Percentiles rank a stretch among this genome's conserved stretches.
These are phyloP conservation scores for Diaporthe humulicola DNA, from an alignment of 2,329 filamentous ascomycete genomes.

Conservation along the genomic window DNA sequence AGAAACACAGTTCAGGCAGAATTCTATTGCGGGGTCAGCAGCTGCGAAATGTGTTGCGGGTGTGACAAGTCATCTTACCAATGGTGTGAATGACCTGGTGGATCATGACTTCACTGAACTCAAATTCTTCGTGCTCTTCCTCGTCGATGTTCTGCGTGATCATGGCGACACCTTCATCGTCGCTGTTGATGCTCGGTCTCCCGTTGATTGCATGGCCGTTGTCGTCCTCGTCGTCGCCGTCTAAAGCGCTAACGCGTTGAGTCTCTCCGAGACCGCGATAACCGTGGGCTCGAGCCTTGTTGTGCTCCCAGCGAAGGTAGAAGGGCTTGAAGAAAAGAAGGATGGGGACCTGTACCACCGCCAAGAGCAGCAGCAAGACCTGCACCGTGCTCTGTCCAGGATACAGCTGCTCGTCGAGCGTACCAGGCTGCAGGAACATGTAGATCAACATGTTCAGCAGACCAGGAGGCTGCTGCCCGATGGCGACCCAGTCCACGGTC, in stretches of 20 bases:
- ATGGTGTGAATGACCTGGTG: slow-evolving; percentile 99
- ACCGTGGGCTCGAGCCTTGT: slow-evolving; percentile 85
- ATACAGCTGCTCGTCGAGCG: slow-evolving; percentile 80
- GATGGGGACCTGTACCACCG: slow-evolving; percentile 88
- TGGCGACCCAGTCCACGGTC: slow-evolving; percentile 85
- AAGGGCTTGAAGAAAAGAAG: slow-evolving; percentile 96
- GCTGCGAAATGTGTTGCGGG: background rate
- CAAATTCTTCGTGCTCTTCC: slow-evolving; percentile 95
- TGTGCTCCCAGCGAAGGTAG: slow-evolving; percentile 94
- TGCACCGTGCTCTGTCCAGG: slow-evolving; percentile 82
- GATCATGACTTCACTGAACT: slow-evolving; percentile 98
- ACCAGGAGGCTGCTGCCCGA: slow-evolving; percentile 80
- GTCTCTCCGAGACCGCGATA: slow-evolving; percentile 95
- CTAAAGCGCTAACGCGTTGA: slow-evolving; percentile 88
- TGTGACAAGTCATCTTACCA: slow-evolving; percentile 68
- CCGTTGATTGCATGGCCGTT: slow-evolving; percentile 76
- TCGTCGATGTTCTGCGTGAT: slow-evolving; percentile 86
- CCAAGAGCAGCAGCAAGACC: slow-evolving; percentile 82
- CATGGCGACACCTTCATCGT: slow-evolving; percentile 87
- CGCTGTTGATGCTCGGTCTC: slow-evolving; percentile 66
- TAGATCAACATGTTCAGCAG: slow-evolving; percentile 99
- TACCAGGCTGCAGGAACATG: slow-evolving; percentile 96
- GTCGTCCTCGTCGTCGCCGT: slow-evolving; percentile 84
- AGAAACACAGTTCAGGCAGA: slow-evolving; percentile 98
- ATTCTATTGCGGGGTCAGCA: slow-evolving; percentile 72